Conservation (phyloP, 139 green algal genomes). For the Picochlorum costavermella region DNA sequence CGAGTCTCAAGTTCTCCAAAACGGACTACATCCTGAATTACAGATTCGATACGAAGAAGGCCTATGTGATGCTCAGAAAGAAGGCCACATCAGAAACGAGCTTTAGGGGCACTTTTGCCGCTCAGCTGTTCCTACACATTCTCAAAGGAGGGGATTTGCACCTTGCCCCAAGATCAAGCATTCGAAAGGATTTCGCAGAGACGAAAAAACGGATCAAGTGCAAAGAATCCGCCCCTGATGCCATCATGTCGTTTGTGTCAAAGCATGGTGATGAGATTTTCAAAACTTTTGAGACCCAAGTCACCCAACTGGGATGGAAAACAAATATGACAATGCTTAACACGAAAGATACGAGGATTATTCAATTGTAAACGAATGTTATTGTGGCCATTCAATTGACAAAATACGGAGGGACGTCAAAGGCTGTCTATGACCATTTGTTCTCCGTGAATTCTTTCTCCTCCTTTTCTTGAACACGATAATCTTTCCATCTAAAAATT, state of each 20-base stretch:
- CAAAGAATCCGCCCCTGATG: not conserved
- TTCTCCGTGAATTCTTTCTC: constrained; percentile 65
- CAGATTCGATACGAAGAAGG: constrained; percentile 37
- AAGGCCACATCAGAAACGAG: constrained; percentile 39
- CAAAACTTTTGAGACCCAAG: constrained; percentile 43
- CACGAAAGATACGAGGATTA: constrained; percentile 43
- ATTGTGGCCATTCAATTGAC: not conserved
- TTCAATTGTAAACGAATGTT: not conserved
- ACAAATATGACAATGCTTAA: constrained; percentile 62
- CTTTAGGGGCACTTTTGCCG: constrained; percentile 59
- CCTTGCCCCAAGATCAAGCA: not conserved
- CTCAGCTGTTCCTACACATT: constrained; percentile 59
- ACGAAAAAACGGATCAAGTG: not conserved
- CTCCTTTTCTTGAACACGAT: constrained; percentile 81
- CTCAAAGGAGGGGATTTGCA: constrained; percentile 13
- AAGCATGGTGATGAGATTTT: constrained; percentile 26
- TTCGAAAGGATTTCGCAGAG: not conserved
- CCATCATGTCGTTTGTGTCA: constrained; percentile 3
- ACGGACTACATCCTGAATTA: constrained; percentile 48
- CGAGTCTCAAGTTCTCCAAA: constrained; percentile 7
- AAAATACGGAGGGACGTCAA: constrained; percentile 36
- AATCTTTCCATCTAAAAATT: constrained; percentile 70
- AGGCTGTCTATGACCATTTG: constrained; percentile 52
- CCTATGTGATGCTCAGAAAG: constrained; percentile 65
- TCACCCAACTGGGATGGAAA: constrained; percentile 47